A percentile compares a stretch with the other conserved stretches of the same genome.
These are phyloP conservation scores for Yarrowia porcina DNA, from an alignment of 805 yeast species.

Conservation along the genomic window DNA sequence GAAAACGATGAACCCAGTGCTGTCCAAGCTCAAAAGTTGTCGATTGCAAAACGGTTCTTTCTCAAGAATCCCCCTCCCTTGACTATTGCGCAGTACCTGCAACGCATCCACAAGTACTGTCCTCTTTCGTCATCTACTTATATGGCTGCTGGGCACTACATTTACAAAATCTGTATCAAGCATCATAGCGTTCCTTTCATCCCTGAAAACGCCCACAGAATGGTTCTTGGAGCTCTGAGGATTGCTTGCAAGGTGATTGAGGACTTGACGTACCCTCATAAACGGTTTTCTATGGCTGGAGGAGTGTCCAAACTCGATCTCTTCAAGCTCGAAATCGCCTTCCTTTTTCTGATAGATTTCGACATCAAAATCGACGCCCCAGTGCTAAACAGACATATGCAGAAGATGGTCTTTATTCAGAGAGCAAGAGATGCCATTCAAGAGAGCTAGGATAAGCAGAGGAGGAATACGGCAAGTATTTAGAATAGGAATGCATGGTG, in stretches of 20 bases:
- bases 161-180: constrained; percentile 39
- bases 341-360: constrained; percentile 50
- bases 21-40: constrained; percentile 26
- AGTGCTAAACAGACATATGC: constrained; percentile 1
- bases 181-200: constrained; percentile 38
- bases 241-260: constrained; percentile 49
- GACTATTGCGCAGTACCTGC: constrained; percentile 37
- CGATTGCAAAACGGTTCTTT: constrained; percentile 37
- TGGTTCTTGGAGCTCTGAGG: constrained; percentile 46
- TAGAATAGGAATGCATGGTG: neutral
- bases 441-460: neutral
- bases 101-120: constrained; percentile 42
- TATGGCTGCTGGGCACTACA: constrained; percentile 39
- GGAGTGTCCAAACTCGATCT: constrained; percentile 48
- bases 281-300: constrained; percentile 48
- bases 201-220: constrained; percentile 42
- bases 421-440: neutral
- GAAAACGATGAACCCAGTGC: constrained; percentile 2
- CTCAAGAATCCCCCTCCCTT: constrained; percentile 37
- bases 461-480: neutral
- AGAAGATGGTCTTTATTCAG: neutral
- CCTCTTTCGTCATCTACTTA: constrained; percentile 41
- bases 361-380: constrained; percentile 38
- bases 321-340: constrained; percentile 48
- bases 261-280: constrained; percentile 47